Conservation (phyloP, 2,329 filamentous ascomycete species). For the Hymenoscyphus salicellus region DNA sequence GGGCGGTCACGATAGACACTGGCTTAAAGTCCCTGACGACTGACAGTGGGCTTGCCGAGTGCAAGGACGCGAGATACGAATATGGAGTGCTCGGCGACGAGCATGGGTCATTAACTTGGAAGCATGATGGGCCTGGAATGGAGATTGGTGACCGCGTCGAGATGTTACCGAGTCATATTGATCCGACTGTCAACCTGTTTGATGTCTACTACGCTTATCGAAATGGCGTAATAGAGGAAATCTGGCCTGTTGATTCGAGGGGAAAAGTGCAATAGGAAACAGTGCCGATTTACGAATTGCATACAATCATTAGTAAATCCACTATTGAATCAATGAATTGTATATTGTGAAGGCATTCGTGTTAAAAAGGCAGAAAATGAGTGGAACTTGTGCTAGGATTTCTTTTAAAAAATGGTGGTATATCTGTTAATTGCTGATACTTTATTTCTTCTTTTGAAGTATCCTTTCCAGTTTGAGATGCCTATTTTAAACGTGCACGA, state of each 20-base stretch:
- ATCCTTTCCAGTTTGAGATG: no score
- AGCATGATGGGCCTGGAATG: conserved; percentile 1
- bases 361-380: no score
- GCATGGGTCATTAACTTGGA: conserved; percentile 14
- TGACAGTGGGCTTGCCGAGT: conserved; percentile 41
- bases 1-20: conserved; percentile 47
- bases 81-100: conserved; percentile 14
- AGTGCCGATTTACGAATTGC: not conserved
- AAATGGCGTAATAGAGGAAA: conserved; percentile 47
- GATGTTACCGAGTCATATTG: conserved; percentile 54
- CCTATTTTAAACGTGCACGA: no score
- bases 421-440: no score
- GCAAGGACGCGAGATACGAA: conserved; percentile 13
- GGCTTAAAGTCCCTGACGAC: conserved; percentile 51
- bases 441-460: no score
- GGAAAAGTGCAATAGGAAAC: conserved; percentile 48
- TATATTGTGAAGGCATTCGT: no score
- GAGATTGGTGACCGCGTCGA: conserved; percentile 13
- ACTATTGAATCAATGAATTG: no score
- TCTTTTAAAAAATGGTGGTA: no score
- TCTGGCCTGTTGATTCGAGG: conserved; percentile 50
- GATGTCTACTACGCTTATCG: conserved; percentile 50
- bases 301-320: no score
- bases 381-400: no score
- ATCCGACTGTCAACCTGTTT: conserved; percentile 52